Conservation (phyloP, 805 yeast species). For the Metschnikowia orientalis region DNA sequence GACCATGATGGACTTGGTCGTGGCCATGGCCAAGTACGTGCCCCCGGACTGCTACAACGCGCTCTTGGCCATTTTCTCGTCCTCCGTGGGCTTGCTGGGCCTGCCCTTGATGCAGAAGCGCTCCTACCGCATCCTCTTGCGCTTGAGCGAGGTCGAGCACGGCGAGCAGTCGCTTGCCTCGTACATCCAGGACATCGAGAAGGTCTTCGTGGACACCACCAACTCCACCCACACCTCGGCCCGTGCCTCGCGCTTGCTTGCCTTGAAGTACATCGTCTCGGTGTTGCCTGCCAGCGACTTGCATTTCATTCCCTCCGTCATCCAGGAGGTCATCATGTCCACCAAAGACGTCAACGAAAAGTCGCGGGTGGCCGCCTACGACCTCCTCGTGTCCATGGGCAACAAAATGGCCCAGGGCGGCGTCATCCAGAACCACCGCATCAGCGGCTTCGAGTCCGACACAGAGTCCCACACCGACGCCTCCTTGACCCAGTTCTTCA, state of each 20-base stretch:
- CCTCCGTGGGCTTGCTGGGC: slow-evolving; percentile 49
- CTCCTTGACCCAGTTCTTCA: slow-evolving; percentile 74
- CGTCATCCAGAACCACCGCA: slow-evolving; percentile 54
- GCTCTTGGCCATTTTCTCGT: slow-evolving; percentile 70
- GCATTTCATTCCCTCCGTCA: slow-evolving; percentile 71
- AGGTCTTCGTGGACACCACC: slow-evolving; percentile 53
- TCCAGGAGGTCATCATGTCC: slow-evolving; percentile 84
- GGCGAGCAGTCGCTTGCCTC: slow-evolving; percentile 54
- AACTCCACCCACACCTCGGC: slow-evolving; percentile 65
- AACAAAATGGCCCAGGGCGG: slow-evolving; percentile 70
- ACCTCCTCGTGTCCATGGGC: slow-evolving; percentile 75
- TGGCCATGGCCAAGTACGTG: slow-evolving; percentile 79
- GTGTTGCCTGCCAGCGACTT: slow-evolving; percentile 61
- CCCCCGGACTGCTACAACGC: slow-evolving; percentile 69
- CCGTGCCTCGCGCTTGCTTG: slow-evolving; percentile 71
- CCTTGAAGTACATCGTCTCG: slow-evolving; percentile 58
- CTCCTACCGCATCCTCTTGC: slow-evolving; percentile 73
- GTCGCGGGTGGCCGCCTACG: slow-evolving; percentile 77
- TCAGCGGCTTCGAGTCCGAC: slow-evolving; percentile 61
- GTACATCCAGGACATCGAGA: slow-evolving; percentile 56
- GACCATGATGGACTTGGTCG: slow-evolving; percentile 88
- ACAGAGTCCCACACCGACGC: slow-evolving; percentile 63
- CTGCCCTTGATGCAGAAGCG: slow-evolving; percentile 81
- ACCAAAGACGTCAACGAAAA: slow-evolving; percentile 93
- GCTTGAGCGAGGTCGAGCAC: slow-evolving; percentile 61